A percentile compares a stretch with the other conserved stretches of the same genome.
Evolutionary conservation across 345 rosid species (phyloP).

Genomic region (Lumnitzera littorea): DNA sequence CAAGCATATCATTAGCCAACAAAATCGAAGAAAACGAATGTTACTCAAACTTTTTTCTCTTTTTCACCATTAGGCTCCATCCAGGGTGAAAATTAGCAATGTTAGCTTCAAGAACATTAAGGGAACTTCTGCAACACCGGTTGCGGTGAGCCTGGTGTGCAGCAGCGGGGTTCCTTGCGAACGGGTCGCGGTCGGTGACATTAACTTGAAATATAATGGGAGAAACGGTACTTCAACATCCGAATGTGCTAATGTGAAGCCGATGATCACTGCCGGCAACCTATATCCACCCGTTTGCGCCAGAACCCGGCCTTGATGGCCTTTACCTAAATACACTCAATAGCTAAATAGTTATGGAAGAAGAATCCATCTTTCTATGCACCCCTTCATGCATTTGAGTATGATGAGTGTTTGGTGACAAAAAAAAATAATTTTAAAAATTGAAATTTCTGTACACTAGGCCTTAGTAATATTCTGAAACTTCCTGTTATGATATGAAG

Average conservation of each 20-base stretch:
- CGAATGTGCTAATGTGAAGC: constrained; percentile 11
- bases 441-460: too few relatives aligned
- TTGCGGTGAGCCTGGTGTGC: constrained; percentile 38
- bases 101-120: constrained; percentile 40
- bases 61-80: constrained; percentile 11
- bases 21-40: background rate
- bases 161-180: constrained; percentile 37
- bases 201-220: constrained; percentile 10
- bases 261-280: constrained; percentile 7
- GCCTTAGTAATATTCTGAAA: too few relatives aligned
- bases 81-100: constrained; percentile 29
- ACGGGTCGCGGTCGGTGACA: constrained; percentile 6
- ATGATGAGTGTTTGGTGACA: too few relatives aligned
- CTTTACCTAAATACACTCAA: background rate
- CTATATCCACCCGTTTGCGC: constrained; percentile 13
- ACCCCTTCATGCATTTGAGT: too few relatives aligned
- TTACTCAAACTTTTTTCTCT: background rate
- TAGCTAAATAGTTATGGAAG: too few relatives aligned
- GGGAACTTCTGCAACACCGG: constrained; percentile 36
- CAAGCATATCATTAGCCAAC: too few relatives aligned
- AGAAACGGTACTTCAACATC: constrained; percentile 4
- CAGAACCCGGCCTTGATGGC: background rate
- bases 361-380: too few relatives aligned
- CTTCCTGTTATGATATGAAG: too few relatives aligned
- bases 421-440: too few relatives aligned